Evolutionary conservation across 306 rosid species (phyloP), one percentile per base, ranked within the genome.

Genomic region (Canavalia gladiata): DNA sequence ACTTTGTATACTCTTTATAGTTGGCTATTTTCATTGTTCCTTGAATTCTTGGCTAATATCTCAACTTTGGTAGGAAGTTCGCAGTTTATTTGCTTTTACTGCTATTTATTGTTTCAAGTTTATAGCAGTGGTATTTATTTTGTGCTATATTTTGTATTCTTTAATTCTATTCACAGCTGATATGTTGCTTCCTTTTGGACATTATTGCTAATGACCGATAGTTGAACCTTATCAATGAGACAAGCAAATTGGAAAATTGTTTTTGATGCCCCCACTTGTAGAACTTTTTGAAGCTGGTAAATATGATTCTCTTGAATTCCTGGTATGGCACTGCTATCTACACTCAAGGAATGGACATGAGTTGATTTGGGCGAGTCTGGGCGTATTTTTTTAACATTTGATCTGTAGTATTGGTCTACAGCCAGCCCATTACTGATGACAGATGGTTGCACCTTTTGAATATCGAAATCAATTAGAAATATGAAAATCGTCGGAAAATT

Each of bases 111-210:
- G 43, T 58, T 58, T 37, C 28, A 52, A 72, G 73, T 70, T 52
- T 12, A 58, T 73, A n/a, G 62, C 25, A 59, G 57, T 18, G 79
- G 67, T 35, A 64, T 70, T 55, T 62, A 9, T 13, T 52, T 10
- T 2, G 30, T 66, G 79, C 82, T 37, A 80, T 52, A 46, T 67
- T 46, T 72, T 72, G 80, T 13, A 77, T 80, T 72, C 31, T 82
- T 69, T 56, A 62, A 51, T 62, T 78, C 42, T 43, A 76, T 75
- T 54, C 33, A 7, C 25, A 30, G 58, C 39, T 83, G 43, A 52
- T 71, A 39, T 69, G 75, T 30, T 74, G 69, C 67, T 47, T 54
- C 35, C 49, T 39, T 25, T 34, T 30, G 72, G 10, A 18, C 37
- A 41, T 56, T 56, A 41, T 56, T 56, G 76, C 70, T 55, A n/a